Evolutionary conservation across 2,329 filamentous ascomycete genomes (phyloP).

Genomic region (Tolypocladium ophioglossoides): DNA sequence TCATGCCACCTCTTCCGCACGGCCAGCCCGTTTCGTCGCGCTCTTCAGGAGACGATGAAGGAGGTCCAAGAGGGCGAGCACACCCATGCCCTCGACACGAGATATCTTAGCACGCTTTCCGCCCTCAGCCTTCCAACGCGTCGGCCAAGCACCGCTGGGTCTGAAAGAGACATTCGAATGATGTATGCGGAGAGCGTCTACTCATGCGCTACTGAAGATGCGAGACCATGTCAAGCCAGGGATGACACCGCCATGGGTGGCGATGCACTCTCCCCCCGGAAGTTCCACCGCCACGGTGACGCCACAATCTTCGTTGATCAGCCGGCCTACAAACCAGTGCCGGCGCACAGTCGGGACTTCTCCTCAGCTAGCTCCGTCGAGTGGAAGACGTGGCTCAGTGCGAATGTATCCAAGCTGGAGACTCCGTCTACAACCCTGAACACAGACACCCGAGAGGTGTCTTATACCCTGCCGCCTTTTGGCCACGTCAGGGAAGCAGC

Average conservation of each 20-base stretch:
- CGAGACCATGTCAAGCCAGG: slow-evolving; percentile 1
- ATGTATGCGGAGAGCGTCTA: slow-evolving; percentile 40
- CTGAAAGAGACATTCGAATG: slow-evolving; percentile 25
- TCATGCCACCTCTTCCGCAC: slow-evolving; percentile 41
- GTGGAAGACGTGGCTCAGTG: slow-evolving; percentile 45
- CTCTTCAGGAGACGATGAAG: slow-evolving; percentile 35
- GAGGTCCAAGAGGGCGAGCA: slow-evolving; percentile 17
- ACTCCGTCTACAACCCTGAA: slow-evolving; percentile 7
- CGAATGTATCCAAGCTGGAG: slow-evolving; percentile 38
- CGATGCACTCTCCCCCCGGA: no score
- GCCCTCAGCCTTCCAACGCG: slow-evolving; percentile 27
- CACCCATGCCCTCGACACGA: slow-evolving; percentile 17
- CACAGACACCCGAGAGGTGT: slow-evolving; percentile 2
- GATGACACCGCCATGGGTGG: background rate
- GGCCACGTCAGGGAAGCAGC: slow-evolving; percentile 39
- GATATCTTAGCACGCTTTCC: slow-evolving; percentile 30
- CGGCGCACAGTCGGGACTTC: slow-evolving; percentile 20
- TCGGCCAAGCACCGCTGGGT: slow-evolving; percentile 26
- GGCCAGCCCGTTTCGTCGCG: slow-evolving; percentile 44
- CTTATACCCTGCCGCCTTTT: slow-evolving; percentile 4
- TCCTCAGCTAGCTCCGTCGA: slow-evolving; percentile 38
- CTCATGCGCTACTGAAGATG: slow-evolving; percentile 21
- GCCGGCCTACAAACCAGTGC: slow-evolving; percentile 3
- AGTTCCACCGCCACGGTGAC: slow-evolving; percentile 3
- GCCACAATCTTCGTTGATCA: slow-evolving; percentile 3